Evolutionary conservation across 1,284 basidiomycete genomes (phyloP).

Genomic region (Ganoderma sinense): DNA sequence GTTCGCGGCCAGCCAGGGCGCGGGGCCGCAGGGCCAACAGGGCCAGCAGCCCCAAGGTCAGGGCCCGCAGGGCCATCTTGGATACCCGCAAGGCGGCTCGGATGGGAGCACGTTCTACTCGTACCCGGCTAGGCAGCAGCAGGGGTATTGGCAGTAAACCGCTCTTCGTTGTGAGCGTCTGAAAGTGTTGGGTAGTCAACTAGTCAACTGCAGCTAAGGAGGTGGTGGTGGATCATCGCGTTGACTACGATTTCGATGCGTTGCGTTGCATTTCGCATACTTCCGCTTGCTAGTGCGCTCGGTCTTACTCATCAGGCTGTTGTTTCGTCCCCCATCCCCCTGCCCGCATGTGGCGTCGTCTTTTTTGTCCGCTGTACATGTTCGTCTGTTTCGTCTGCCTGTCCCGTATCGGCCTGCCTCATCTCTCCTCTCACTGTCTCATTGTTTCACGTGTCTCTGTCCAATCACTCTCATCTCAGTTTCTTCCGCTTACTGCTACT

Average conservation of each 20-base stretch:
- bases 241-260: background rate
- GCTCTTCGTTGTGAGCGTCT: background rate
- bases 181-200: background rate
- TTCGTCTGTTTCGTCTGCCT: background rate
- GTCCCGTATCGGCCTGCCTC: background rate
- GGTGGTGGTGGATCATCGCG: conserved; percentile 3
- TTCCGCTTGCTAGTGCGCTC: background rate
- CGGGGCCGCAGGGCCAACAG: conserved; percentile 54
- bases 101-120: conserved; percentile 69
- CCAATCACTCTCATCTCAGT: conserved; percentile 4
- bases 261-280: conserved; percentile 3
- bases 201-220: background rate
- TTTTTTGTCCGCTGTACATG: conserved; percentile 8
- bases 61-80: conserved; percentile 68
- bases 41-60: conserved; percentile 52
- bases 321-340: background rate
- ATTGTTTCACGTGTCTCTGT: conserved; percentile 4
- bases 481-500: conserved; percentile 9
- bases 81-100: conserved; percentile 67
- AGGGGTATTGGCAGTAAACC: conserved; percentile 73
- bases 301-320: conserved; percentile 9
- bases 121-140: conserved; percentile 71
- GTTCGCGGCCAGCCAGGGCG: conserved; percentile 57
- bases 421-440: conserved; percentile 9
- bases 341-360: conserved; percentile 1